Evolutionary conservation across 179 eudicot species (phyloP).

Genomic region (Carnegiea gigantea): DNA sequence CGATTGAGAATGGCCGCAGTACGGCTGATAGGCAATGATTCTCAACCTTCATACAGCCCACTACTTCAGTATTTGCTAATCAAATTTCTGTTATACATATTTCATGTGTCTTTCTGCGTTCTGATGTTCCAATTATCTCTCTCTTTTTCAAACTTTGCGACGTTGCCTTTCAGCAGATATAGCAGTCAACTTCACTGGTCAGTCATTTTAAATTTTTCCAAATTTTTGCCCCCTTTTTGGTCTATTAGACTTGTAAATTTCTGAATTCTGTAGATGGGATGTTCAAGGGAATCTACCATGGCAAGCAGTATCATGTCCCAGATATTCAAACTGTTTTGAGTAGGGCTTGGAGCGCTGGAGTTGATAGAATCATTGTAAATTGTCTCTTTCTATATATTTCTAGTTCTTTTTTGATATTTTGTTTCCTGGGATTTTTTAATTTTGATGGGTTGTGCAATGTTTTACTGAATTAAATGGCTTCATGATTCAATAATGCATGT

Average conservation of each 20-base stretch:
- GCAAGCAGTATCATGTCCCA: slow-evolving; percentile 75
- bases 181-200: slow-evolving; percentile 96
- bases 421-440: not conserved
- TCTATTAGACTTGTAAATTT: not conserved
- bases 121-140: not conserved
- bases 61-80: not conserved
- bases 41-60: not conserved
- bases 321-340: slow-evolving; percentile 74
- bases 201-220: slow-evolving; percentile 26
- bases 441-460: not conserved
- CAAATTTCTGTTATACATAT: not conserved
- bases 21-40: slow-evolving; percentile 63
- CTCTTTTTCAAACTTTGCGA: not conserved
- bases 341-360: slow-evolving; percentile 95
- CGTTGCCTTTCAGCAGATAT: slow-evolving; percentile 50
- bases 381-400: not conserved
- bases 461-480: not conserved
- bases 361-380: slow-evolving; percentile 82
- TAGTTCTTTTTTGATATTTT: not conserved
- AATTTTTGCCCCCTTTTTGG: not conserved
- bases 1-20: slow-evolving; percentile 42
- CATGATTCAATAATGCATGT: slow-evolving; percentile 7
- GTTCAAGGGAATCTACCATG: slow-evolving; percentile 93
- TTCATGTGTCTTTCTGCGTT: not conserved
- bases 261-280: slow-evolving; percentile 56